Percentiles rank a stretch among this genome's conserved stretches.
These are phyloP conservation scores for Arthrobotrys entomopaga DNA, from an alignment of 2,329 filamentous ascomycete genomes.

Conservation along the genomic window DNA sequence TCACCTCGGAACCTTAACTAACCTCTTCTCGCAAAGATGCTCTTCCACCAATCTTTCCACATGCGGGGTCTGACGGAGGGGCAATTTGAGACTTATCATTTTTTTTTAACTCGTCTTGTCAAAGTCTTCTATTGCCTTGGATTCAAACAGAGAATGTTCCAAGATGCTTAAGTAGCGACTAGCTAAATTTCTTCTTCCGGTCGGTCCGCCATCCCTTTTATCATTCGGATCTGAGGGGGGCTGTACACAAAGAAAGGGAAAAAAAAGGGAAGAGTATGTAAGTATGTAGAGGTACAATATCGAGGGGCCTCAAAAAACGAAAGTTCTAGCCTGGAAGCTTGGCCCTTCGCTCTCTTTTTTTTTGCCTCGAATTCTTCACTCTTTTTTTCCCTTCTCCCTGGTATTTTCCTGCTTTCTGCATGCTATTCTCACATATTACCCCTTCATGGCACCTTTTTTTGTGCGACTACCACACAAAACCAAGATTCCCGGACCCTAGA, in stretches of 20 bases:
- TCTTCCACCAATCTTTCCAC: not conserved
- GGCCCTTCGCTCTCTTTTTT: not conserved
- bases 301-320: not conserved
- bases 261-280: not conserved
- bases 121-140: not conserved
- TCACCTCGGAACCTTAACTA: conserved; percentile 10
- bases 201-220: conserved; percentile 19
- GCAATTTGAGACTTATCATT: not conserved
- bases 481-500: conserved; percentile 52
- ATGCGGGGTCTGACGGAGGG: not conserved
- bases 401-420: not conserved
- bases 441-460: conserved; percentile 11
- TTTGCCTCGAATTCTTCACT: not conserved
- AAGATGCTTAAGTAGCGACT: not conserved
- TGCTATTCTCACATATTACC: conserved; percentile 14
- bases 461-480: conserved; percentile 51
- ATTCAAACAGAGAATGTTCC: not conserved
- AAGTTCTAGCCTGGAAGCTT: not conserved
- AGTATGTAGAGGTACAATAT: conserved; percentile 19
- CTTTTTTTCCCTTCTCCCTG: not conserved
- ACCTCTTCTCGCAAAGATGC: not conserved
- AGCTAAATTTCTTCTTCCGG: not conserved
- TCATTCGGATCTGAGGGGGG: not conserved
- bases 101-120: not conserved
- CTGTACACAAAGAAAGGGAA: not conserved